Evolutionary conservation across 2,329 filamentous ascomycete genomes (phyloP), one percentile per base, ranked within the genome.

Genomic region (Seiridium cupressi): DNA sequence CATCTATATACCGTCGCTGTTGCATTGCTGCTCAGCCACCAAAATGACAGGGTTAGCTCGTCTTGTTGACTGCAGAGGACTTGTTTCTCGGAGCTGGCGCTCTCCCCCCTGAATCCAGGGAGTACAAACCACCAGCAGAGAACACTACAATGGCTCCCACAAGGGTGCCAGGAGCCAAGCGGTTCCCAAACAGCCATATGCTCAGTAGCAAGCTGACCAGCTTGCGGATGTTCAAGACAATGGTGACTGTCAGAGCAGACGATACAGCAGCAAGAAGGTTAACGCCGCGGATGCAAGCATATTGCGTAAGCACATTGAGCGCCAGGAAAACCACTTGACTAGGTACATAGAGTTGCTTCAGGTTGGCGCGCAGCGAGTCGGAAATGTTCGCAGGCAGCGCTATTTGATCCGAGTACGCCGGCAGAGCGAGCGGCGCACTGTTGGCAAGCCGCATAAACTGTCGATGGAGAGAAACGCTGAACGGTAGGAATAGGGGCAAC

Each of bases 181-280:
- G 77, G 72, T 99, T 97, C 4, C 94, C 95, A 76, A 99, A 99
- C 1, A 99, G 76, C 84, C 93, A 94, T 61, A 98, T 96, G 68
- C 93, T 97, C 61, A 98, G 74, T 63, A 98, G 79, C 62, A 98
- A 84, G 69, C 93, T 97, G 59, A 97, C 89, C 26, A 99, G 81
- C 76, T 99, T 99, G 67, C 95, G 86, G 62, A 99, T 91, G 73
- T 98, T 99, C 62, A 99, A 81, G 53, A 98, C 93, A 68, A 99
- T 96, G 1, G 94, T 97, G 32, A 99, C 95, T 0, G 95, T 98
- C 59, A 99, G 83, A 0, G 95, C 96, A 3, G 93, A 94, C 3
- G 92, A 92, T 58, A 89, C 89, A 0, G 94, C 91, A 1, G 92
- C 93, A 4, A 99, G 82, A n/a, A 97, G 84, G 67, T 98, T 98